phyloP scores from a whole-genome alignment of 768 basidiomycete genomes.

The Leccinum longicurvipes region DNA sequence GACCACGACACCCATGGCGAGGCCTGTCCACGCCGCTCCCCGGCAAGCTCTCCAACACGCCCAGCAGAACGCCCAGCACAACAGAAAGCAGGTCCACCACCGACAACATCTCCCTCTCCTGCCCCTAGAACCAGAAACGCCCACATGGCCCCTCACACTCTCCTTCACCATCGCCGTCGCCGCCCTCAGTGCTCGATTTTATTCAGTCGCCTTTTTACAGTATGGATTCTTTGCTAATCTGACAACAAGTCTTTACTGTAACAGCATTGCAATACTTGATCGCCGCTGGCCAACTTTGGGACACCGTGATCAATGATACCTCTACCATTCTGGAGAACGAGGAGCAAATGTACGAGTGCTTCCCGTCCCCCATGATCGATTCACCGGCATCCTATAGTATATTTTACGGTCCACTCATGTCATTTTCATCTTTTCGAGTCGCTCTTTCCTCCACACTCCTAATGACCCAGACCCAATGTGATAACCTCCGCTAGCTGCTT shows the following conservation, averaged over 20 bases:
- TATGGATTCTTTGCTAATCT: slow-evolving; percentile 1
- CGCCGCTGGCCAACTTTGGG: slow-evolving; percentile 67
- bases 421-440: slow-evolving; percentile 48
- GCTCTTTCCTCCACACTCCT: slow-evolving; percentile 71
- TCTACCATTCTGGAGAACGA: slow-evolving; percentile 64
- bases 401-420: slow-evolving; percentile 30
- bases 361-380: no score
- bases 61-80: slow-evolving; percentile 44
- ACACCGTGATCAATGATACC: slow-evolving; percentile 68
- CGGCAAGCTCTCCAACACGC: slow-evolving; percentile 37
- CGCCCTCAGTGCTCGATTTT: slow-evolving; percentile 44
- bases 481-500: slow-evolving; percentile 76
- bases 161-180: slow-evolving; percentile 38
- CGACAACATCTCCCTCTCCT: slow-evolving; percentile 23
- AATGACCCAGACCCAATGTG: slow-evolving; percentile 75
- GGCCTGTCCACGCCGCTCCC: slow-evolving; percentile 41
- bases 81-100: slow-evolving; percentile 23
- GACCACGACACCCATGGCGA: slow-evolving; percentile 37
- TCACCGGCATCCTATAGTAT: slow-evolving; percentile 19
- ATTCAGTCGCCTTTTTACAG: slow-evolving; percentile 38
- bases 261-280: slow-evolving; percentile 65
- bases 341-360: slow-evolving; percentile 54
- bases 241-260: slow-evolving; percentile 55
- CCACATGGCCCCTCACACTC: slow-evolving; percentile 39
- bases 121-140: slow-evolving; percentile 33